Base-by-base conservation (phyloP, 192 early-diverging fungal species). In the Spinellus fusiger region DNA sequence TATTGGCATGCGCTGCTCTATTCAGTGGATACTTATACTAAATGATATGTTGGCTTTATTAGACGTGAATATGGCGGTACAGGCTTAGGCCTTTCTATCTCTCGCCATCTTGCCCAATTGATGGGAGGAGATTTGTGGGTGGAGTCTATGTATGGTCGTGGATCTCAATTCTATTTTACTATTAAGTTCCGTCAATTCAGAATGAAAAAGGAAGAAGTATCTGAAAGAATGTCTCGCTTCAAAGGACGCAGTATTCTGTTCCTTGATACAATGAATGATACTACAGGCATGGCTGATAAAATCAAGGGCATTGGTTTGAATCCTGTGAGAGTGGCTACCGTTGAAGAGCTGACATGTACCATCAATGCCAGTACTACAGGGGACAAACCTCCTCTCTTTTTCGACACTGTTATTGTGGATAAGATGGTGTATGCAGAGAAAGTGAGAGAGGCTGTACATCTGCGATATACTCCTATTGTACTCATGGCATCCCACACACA, bases 41-140 rank as follows among this genome's bases (percentile, higher is more conserved):
- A n/a, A n/a, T n/a, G n/a, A n/a, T n/a, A n/a, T n/a, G n/a, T n/a
- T n/a, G n/a, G n/a, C n/a, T n/a, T n/a, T n/a, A n/a, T n/a, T n/a
- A 68, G 65, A 34, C 86, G 89, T 65, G 84, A 87, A 73, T 95
- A 89, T 61, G 90, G 90, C 40, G 92, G 92, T 28, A 93, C 91
- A 10, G 92, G 93, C 0, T 70, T 95, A 18, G 92, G 92, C 0
- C 77, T 95, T 28, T 88, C 85, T 31, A 95, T 95, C 47, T 90
- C 85, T 9, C 86, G 84, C 70, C 82, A 86, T 32, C 73, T 95
- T 6, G 84, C 86, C 37, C 79, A 84, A 44, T 69, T 92, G 46
- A 84, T 91, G 73, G 89, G 89, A 46, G 92, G 92, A 25, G 70
- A 82, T 59, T 84, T 93, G 49, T 86, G 89, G 78, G 89, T 92